Evolutionary conservation across 495 filamentous ascomycete species (phyloP).

Genomic region (Talaromyces thailandensis): DNA sequence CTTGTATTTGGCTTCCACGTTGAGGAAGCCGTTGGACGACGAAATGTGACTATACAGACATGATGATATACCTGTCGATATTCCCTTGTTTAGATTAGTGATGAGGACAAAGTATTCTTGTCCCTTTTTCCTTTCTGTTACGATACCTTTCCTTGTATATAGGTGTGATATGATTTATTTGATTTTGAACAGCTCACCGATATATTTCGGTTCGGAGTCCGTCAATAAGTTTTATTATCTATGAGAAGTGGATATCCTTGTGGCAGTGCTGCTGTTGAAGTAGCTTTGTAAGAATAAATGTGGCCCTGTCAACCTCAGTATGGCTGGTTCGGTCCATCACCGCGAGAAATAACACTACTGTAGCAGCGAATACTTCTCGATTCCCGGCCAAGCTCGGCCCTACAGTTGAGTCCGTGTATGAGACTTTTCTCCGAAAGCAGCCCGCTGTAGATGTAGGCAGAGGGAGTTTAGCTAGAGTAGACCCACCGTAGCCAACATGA

Average conservation of each 20-base stretch:
- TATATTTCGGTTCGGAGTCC: neutral
- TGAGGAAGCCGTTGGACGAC: constrained; percentile 58
- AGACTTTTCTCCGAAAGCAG: neutral
- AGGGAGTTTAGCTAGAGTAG: neutral
- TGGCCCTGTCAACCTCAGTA: no score
- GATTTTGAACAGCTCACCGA: neutral
- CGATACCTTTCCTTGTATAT: constrained; percentile 2
- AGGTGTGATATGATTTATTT: neutral
- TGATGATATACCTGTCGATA: constrained; percentile 8
- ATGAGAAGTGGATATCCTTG: no score
- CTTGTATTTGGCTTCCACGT: constrained; percentile 77
- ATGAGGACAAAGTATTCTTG: neutral
- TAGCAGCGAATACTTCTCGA: neutral
- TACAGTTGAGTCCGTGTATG: neutral
- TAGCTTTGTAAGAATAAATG: no score
- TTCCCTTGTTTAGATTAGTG: neutral
- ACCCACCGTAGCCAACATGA: neutral
- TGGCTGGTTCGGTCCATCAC: no score
- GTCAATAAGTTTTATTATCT: no score
- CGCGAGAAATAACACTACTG: no score
- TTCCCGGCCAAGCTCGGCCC: neutral
- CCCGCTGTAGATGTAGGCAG: neutral
- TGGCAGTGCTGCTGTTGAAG: no score
- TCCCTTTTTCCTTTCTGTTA: neutral
- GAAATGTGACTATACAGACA: constrained; percentile 40